A percentile compares a stretch with the other conserved stretches of the same genome.
These are phyloP conservation scores for Apiotrichum mycotoxinovorans DNA, from an alignment of 1,284 basidiomycete species.

Conservation along the genomic window DNA sequence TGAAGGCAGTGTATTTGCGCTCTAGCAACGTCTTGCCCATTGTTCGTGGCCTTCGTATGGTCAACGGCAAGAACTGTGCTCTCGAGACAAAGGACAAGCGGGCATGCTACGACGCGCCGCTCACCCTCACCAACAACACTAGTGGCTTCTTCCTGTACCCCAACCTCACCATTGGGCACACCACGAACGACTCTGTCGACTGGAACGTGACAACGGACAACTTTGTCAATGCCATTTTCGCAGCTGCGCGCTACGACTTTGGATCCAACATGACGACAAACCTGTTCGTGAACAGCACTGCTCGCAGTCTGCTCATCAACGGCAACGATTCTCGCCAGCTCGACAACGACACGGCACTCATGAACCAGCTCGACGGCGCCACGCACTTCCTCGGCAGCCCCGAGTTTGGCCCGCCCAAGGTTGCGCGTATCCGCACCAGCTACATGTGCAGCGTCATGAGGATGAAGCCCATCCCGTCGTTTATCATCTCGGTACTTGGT, in stretches of 20 bases:
- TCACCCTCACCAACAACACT: conserved; percentile 9
- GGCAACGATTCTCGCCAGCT: conserved; percentile 3
- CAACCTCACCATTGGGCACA: conserved; percentile 13
- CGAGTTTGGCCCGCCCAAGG: conserved; percentile 6
- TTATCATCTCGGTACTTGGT: conserved; percentile 17
- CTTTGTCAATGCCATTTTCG: conserved; percentile 18
- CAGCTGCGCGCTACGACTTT: conserved; percentile 22
- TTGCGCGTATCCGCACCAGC: conserved; percentile 17
- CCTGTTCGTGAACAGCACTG: conserved; percentile 12
- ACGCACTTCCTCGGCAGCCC: conserved; percentile 7
- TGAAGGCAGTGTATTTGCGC: conserved; percentile 13
- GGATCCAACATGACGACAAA: conserved; percentile 22
- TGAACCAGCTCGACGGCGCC: conserved; percentile 14
- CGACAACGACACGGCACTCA: conserved; percentile 8
- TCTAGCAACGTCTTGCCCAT: background rate
- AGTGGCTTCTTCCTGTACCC: conserved; percentile 16
- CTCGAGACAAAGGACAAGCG: conserved; percentile 9
- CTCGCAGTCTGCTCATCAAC: conserved; percentile 3
- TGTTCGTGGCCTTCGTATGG: conserved; percentile 14
- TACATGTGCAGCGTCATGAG: conserved; percentile 17
- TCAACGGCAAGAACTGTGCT: conserved; percentile 18
- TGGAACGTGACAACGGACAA: conserved; percentile 17
- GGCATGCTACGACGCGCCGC: conserved; percentile 11
- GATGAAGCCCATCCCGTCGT: conserved; percentile 18
- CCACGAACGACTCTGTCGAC: background rate